Percentiles rank a stretch among this genome's conserved stretches.
phyloP scores from a whole-genome alignment of 2,329 filamentous ascomycete species.

The Colletotrichum nymphaeae region DNA sequence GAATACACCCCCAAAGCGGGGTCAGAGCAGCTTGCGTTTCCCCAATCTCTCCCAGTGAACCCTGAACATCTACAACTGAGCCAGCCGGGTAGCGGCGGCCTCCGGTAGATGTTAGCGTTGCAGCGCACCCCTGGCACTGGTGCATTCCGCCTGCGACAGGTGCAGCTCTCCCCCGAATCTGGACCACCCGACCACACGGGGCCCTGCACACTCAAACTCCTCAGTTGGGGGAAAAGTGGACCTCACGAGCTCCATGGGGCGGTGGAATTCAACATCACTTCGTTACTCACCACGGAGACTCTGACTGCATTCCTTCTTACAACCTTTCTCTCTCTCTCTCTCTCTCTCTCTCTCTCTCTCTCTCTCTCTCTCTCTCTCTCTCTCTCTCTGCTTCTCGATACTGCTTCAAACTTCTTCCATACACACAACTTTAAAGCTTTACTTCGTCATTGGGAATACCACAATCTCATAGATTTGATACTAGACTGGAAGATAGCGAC shows the following conservation, averaged over 20 bases:
- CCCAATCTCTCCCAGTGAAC: neutral
- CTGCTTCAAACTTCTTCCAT: neutral
- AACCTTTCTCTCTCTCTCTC: neutral
- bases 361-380: too few relatives aligned
- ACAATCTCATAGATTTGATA: neutral
- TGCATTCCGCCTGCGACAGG: constrained; percentile 23
- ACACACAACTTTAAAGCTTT: neutral
- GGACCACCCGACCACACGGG: neutral
- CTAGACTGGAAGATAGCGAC: neutral
- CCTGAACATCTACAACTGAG: neutral
- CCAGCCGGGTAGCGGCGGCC: constrained; percentile 32
- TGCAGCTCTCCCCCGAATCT: constrained; percentile 4
- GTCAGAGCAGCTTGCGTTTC: neutral
- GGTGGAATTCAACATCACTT: constrained; percentile 33
- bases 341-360: too few relatives aligned
- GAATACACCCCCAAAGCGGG: neutral
- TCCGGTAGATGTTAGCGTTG: constrained; percentile 32
- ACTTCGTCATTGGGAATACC: neutral
- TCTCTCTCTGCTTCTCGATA: neutral
- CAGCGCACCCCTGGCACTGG: constrained; percentile 17
- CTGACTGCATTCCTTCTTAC: neutral
- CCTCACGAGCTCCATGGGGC: neutral
- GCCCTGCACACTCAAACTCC: neutral
- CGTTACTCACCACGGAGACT: constrained; percentile 2
- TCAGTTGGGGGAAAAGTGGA: neutral